Evolutionary conservation across 768 basidiomycete genomes (phyloP).

Genomic region (Vararia minispora): DNA sequence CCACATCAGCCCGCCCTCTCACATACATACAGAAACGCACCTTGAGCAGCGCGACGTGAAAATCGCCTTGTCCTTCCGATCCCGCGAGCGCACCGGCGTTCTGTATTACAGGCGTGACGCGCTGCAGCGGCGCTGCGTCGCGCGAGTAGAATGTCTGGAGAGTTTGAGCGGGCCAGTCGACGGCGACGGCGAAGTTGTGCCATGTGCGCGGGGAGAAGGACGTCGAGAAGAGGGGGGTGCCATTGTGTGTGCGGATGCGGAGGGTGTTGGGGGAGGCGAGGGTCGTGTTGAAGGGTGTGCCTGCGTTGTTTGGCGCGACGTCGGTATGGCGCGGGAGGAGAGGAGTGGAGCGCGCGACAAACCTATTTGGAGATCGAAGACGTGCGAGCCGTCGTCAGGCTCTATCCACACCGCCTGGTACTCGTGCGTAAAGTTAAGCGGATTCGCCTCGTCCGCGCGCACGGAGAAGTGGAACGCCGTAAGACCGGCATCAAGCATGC

Average conservation of each 20-base stretch:
- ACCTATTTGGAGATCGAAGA: slow-evolving; percentile 53
- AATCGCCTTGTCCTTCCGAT: slow-evolving; percentile 41
- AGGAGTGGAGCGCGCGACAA: slow-evolving; percentile 5
- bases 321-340: not conserved
- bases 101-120: slow-evolving; percentile 30
- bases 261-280: slow-evolving; percentile 34
- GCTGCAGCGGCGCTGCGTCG: slow-evolving; percentile 25
- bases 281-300: slow-evolving; percentile 46
- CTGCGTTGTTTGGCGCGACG: slow-evolving; percentile 17
- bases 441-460: slow-evolving; percentile 25
- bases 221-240: slow-evolving; percentile 37
- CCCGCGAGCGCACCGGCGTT: slow-evolving; percentile 32
- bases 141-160: slow-evolving; percentile 41
- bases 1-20: not conserved
- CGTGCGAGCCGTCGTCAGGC: slow-evolving; percentile 45
- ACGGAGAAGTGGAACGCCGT: slow-evolving; percentile 43
- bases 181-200: slow-evolving; percentile 51
- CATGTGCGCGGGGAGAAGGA: slow-evolving; percentile 32
- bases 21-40: slow-evolving; percentile 19
- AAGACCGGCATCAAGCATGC: slow-evolving; percentile 30
- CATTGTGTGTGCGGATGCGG: slow-evolving; percentile 45
- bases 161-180: slow-evolving; percentile 43
- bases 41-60: slow-evolving; percentile 52
- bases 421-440: slow-evolving; percentile 45
- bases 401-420: slow-evolving; percentile 58